Conservation (phyloP, 73 alveolate species). For the Blepharisma japonicum region DNA sequence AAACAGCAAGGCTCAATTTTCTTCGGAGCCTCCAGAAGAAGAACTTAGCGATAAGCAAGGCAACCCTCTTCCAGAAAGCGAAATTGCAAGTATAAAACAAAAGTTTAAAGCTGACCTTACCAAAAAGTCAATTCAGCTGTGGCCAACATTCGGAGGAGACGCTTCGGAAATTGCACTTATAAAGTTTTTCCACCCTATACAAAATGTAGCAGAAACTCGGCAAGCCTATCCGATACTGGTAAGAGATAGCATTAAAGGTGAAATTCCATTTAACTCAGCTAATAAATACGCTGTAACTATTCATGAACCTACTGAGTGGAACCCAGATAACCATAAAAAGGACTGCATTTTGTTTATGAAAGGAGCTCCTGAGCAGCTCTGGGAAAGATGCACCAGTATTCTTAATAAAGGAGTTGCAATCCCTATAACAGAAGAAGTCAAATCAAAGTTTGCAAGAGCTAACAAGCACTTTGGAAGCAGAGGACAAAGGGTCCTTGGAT, state of each 20-base stretch:
- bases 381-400: slow-evolving; percentile 29
- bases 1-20: slow-evolving; percentile 40
- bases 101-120: neutral
- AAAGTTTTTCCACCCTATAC: slow-evolving; percentile 84
- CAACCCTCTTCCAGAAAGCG: neutral
- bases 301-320: slow-evolving; percentile 31
- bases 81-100: neutral
- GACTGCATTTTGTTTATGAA: slow-evolving; percentile 41
- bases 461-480: slow-evolving; percentile 60
- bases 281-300: slow-evolving; percentile 50
- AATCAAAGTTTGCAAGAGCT: slow-evolving; percentile 43
- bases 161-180: slow-evolving; percentile 92
- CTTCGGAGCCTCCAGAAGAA: slow-evolving; percentile 26
- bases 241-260: slow-evolving; percentile 15
- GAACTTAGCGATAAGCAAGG: slow-evolving; percentile 2
- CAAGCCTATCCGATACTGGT: slow-evolving; percentile 36
- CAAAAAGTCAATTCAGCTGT: neutral
- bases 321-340: neutral
- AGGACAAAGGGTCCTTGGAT: slow-evolving; percentile 89
- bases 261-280: slow-evolving; percentile 55
- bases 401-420: slow-evolving; percentile 16
- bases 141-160: slow-evolving; percentile 78
- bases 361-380: slow-evolving; percentile 62
- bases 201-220: slow-evolving; percentile 56
- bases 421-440: slow-evolving; percentile 40